Evolutionary conservation across 2,329 filamentous ascomycete species (phyloP), one percentile per base, ranked within the genome.

Genomic region (Xylaria sp.): DNA sequence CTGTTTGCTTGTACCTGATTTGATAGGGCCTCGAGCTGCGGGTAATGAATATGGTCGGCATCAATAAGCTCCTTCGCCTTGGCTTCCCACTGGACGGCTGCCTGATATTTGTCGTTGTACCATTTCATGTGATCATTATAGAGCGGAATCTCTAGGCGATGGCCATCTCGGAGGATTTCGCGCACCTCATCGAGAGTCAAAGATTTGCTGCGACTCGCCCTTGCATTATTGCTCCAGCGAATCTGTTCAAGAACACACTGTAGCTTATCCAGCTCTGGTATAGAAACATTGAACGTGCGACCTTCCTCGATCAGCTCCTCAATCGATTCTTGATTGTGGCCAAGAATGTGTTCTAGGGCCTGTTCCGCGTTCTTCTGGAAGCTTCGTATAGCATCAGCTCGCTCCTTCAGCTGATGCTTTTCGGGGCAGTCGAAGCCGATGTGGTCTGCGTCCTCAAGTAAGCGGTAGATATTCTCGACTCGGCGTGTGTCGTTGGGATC

Each of bases 341-440:
- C 81, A 41, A 86, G 83, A 28, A 89, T 86, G 73, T 92, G 91
- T 66, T 90, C 86, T 52, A 98, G 86, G 54, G 92, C 91, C 69
- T 85, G 84, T 66, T 88, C 86, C 39, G 94, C 94, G 75, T 91
- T 91, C 66, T 88, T 86, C 79, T 95, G 94, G 81, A 97, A 99
- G 67, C 90, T 88, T 73, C 92, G 90, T 80, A 99, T 96, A 61
- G 92, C 91, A 72, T 92, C 90, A 68, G 92, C 92, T 59, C 95
- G 92, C 79, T 98, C 94, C 78, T 91, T 91, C 63, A 99, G 85
- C 71, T 93, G 91, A 46, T 86, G 86, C 76, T 98, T 97, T 80
- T 99, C 95, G 49, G 93, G 91, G 80, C 94, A 97, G 74, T 98
- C 94, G 79, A 99, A 99, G 15, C 93, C 93, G 71, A 98, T 90